These are phyloP conservation scores for Acacia confusa DNA, from an alignment of 306 rosid genomes.

Conservation along the genomic window DNA sequence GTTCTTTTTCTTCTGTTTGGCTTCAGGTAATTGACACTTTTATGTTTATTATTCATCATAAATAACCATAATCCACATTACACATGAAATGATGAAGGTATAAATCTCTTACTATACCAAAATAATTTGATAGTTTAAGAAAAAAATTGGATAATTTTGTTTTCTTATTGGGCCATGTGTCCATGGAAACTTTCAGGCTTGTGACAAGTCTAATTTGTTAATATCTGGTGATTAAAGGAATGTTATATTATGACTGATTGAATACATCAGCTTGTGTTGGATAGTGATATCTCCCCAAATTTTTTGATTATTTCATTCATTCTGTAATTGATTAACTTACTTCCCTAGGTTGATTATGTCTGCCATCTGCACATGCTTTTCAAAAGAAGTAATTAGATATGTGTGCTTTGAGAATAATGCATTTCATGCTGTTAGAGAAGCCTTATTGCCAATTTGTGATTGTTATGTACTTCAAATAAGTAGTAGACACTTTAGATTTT, in stretches of 20 bases:
- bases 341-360: background rate
- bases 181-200: background rate
- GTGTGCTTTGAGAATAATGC: background rate
- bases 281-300: background rate
- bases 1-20: conserved; percentile 16
- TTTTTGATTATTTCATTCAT: background rate
- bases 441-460: background rate
- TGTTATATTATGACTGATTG: background rate
- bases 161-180: background rate
- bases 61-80: background rate
- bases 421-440: background rate
- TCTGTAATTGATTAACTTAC: background rate
- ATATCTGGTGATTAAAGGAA: background rate
- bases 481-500: background rate
- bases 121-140: too few relatives aligned
- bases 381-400: background rate
- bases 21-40: conserved; percentile 16
- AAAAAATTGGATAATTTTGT: background rate
- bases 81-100: background rate
- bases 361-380: background rate
- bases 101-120: background rate
- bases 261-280: background rate
- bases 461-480: background rate
- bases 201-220: background rate
- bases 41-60: conserved; percentile 10